Evolutionary conservation across 148 eudicot genomes (phyloP).

Genomic region (Vaccinium myrtillus): DNA sequence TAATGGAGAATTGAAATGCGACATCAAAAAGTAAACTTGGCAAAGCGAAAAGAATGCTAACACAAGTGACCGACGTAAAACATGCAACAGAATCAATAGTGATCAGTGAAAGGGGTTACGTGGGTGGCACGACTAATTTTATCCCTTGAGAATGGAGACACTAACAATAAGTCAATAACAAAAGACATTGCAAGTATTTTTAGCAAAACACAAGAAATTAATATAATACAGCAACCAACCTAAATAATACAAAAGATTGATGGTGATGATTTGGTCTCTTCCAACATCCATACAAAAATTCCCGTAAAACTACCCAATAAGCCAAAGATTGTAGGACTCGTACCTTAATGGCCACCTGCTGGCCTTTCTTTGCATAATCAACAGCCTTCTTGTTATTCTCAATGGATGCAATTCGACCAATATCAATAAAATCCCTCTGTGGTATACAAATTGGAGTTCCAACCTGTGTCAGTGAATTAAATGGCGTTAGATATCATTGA

Average conservation of each 20-base stretch:
- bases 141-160: neutral
- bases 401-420: conserved; percentile 79
- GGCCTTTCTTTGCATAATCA: conserved; percentile 77
- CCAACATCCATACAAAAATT: neutral
- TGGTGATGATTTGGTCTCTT: neutral
- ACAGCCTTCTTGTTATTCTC: conserved; percentile 75
- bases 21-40: neutral
- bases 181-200: neutral
- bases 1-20: neutral
- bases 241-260: neutral
- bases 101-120: neutral
- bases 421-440: conserved; percentile 58
- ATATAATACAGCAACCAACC: neutral
- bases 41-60: neutral
- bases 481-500: conserved; percentile 5
- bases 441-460: conserved; percentile 94
- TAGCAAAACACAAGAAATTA: neutral
- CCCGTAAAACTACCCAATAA: neutral
- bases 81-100: neutral
- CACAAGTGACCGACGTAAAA: neutral
- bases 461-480: conserved; percentile 42
- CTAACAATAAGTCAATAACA: neutral
- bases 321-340: conserved; percentile 15
- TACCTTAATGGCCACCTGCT: conserved; percentile 88
- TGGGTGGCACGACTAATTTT: neutral